phyloP scores from a whole-genome alignment of 2,329 filamentous ascomycete species.

The Paracamarosporium sp. region DNA sequence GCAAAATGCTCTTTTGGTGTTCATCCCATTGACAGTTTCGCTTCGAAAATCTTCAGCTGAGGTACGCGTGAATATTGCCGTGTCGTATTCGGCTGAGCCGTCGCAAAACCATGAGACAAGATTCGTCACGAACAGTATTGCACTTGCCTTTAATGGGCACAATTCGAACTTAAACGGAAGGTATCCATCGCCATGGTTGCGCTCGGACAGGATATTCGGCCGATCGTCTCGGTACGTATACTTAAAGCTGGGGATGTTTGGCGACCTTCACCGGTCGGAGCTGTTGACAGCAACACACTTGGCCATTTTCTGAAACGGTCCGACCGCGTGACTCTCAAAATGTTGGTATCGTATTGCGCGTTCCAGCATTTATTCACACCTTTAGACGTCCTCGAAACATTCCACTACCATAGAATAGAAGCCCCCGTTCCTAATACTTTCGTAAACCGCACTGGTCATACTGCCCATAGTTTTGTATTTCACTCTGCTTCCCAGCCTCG shows the following conservation, averaged over 20 bases:
- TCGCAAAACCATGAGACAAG: not conserved
- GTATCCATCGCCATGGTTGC: too few species aligned
- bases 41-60: not conserved
- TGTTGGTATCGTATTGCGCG: not conserved
- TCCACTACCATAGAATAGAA: slow-evolving; percentile 12
- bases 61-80: not conserved
- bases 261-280: not conserved
- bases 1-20: not conserved
- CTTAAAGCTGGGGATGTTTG: too few species aligned
- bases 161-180: not conserved
- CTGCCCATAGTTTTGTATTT: slow-evolving; percentile 16
- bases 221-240: not conserved
- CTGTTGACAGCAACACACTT: not conserved
- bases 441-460: slow-evolving; percentile 19
- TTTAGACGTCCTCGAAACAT: slow-evolving; percentile 10
- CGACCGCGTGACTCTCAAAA: not conserved
- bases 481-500: slow-evolving; percentile 11
- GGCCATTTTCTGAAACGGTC: not conserved
- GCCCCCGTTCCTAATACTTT: slow-evolving; percentile 16
- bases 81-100: not conserved
- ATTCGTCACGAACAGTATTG: not conserved
- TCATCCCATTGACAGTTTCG: not conserved
- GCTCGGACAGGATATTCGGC: too few species aligned
- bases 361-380: not conserved
- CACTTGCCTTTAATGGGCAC: not conserved